Evolutionary conservation across 1,284 basidiomycete species (phyloP), one percentile per base, ranked within the genome.

Genomic region (Porogramme epimiltina): DNA sequence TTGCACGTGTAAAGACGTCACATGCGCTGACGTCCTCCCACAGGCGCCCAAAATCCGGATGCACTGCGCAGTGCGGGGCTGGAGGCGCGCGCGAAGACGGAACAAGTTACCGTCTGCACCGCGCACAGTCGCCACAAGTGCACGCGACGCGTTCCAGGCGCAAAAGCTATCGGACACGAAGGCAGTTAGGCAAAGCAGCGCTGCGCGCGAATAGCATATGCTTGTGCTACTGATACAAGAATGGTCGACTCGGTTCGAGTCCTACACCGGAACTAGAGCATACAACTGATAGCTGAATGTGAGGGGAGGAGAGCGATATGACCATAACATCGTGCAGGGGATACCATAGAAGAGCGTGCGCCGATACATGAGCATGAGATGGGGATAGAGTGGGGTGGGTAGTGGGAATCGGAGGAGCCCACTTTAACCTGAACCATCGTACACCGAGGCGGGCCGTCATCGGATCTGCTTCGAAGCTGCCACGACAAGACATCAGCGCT

Each of bases 1-100:
- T 45, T 45, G 43, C 57, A 59, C 57, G 57, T 59, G 57, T 45
- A 19, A 19, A 45, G 46, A 59, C 54, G 57, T 59, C 57, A 59
- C 57, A 58, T 51, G 50, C 45, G 37, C n/a, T n/a, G n/a, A n/a
- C n/a, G n/a, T n/a, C n/a, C n/a, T n/a, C n/a, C n/a, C n/a, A n/a
- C n/a, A n/a, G n/a, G n/a, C n/a, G n/a, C n/a, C n/a, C n/a, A n/a
- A n/a, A n/a, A n/a, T 28, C 23, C 46, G 45, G 40, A 23, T 36
- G 28, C 34, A 22, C 40, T 22, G 28, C 46, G 31, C 33, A 34
- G 23, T 28, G 4, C n/a, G n/a, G n/a, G n/a, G n/a, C n/a, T n/a
- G n/a, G n/a, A n/a, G n/a, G n/a, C n/a, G n/a, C n/a, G n/a, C n/a
- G n/a, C n/a, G n/a, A n/a, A n/a, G n/a, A n/a, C n/a, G n/a, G 22